Base-by-base conservation (phyloP, 768 basidiomycete species). In the Boletus rex-veris region DNA sequence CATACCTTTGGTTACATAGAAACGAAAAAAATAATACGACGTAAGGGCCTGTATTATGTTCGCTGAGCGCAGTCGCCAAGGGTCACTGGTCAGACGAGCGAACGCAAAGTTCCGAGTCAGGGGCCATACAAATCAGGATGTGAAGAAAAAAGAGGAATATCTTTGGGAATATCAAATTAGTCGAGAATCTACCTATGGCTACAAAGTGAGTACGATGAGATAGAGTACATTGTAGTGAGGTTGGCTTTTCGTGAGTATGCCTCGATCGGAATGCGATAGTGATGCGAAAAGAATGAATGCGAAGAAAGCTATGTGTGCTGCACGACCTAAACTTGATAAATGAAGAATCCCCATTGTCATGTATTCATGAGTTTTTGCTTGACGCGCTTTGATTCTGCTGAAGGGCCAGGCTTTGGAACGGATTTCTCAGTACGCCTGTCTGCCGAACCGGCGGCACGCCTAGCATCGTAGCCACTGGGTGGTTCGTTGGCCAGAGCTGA, bases 401-500 rank as follows among this genome's bases (percentile, higher is more conserved):
- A 36, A 30, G 31, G 15, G 18, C 35, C 41, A 40, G 12, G 38
- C 14, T 8, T 31, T 26, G 57, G 42, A 26, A 41, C 42, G 10
- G 31, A 14, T 45, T 50, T 61, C n/a, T 49, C 47, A 26, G 33
- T 50, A 45, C 52, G 48, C 45, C 24, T 45, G n/a, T 37, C 35
- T 40, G 38, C 30, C 28, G 14, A 40, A 38, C 18, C 24, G 1
- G 48, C 37, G 28, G 26, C 41, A 19, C 40, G 56, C 45, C 45
- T 33, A 19, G 45, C 46, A 21, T 18, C 39, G 12, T 24, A 10
- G 16, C 16, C 52, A 19, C 31, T 50, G 5, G 18, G 36, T 16
- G 40, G 61, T 19, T 62, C 58, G 52, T 59, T 40, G 55, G 59
- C 65, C 18, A 78, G 70, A 43, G 57, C 66, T 39, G 73, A 68